phyloP scores from a whole-genome alignment of 495 filamentous ascomycete species.

The Lasiosphaeria miniovina region DNA sequence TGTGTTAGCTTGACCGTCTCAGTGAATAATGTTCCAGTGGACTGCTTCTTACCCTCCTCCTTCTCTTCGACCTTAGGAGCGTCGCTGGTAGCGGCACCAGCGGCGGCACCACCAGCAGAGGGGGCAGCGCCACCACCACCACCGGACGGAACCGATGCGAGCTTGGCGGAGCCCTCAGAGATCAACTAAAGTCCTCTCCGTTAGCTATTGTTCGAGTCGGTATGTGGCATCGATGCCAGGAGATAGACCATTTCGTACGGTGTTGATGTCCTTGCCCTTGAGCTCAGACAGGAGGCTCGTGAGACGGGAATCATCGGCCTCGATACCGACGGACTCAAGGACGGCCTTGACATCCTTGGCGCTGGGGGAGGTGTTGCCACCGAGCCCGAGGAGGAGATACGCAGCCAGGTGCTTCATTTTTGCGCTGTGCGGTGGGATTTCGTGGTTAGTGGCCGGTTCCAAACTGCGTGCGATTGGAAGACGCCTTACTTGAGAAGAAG shows the following conservation, averaged over 20 bases:
- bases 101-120: conserved; percentile 59
- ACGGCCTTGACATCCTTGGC: conserved; percentile 86
- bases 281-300: conserved; percentile 84
- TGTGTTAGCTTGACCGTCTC: conserved; percentile 30
- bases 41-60: conserved; percentile 61
- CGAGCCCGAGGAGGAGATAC: conserved; percentile 94
- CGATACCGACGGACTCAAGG: conserved; percentile 91
- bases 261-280: conserved; percentile 93
- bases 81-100: conserved; percentile 65
- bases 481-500: background rate
- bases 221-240: conserved; percentile 9
- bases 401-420: conserved; percentile 99
- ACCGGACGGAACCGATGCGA: conserved; percentile 95
- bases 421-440: conserved; percentile 17
- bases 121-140: conserved; percentile 70
- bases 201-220: conserved; percentile 21
- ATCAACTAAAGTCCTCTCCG: conserved; percentile 65
- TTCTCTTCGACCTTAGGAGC: conserved; percentile 68
- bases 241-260: conserved; percentile 54
- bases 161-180: conserved; percentile 83
- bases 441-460: conserved; percentile 8
- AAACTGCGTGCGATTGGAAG: background rate
- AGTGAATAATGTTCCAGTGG: background rate
- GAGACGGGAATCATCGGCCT: conserved; percentile 86
- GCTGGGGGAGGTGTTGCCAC: conserved; percentile 86